A percentile compares a stretch with the other conserved stretches of the same genome.
Evolutionary conservation across 106 monocot species (phyloP).

Genomic region (Apostasia shenzhenica): DNA sequence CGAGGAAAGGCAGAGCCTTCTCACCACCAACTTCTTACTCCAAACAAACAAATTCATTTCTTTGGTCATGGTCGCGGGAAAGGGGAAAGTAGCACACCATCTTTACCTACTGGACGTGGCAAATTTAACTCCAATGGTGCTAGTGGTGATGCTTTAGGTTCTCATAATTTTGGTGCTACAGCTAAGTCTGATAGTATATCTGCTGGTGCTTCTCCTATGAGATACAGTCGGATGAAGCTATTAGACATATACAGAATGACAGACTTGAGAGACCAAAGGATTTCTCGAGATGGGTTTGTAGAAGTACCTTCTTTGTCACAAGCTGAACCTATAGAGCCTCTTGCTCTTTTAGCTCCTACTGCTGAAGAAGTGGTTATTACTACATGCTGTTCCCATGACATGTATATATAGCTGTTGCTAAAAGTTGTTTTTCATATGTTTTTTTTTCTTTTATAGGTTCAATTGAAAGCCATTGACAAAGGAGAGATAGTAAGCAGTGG

Average conservation of each 20-base stretch:
- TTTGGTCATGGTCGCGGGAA: constrained; percentile 62
- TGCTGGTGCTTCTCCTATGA: constrained; percentile 30
- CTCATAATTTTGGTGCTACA: constrained; percentile 22
- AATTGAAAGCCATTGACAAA: constrained; percentile 85
- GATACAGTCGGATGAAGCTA: constrained; percentile 82
- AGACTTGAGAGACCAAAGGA: constrained; percentile 37
- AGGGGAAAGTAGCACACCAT: constrained; percentile 42
- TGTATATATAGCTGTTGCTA: no score
- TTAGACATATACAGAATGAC: constrained; percentile 79
- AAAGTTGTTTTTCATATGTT: background rate
- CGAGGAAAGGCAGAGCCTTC: constrained; percentile 57
- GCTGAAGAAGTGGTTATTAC: constrained; percentile 71
- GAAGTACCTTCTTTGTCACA: constrained; percentile 65
- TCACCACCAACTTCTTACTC: constrained; percentile 20
- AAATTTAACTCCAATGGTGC: constrained; percentile 21
- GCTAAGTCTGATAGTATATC: constrained; percentile 37
- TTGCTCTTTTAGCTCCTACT: constrained; percentile 65
- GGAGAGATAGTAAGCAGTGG: constrained; percentile 78
- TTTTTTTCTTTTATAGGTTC: constrained; percentile 30
- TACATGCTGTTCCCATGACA: background rate
- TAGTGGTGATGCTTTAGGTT: constrained; percentile 13
- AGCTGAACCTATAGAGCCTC: constrained; percentile 54
- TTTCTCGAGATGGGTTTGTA: constrained; percentile 27
- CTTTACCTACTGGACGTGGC: constrained; percentile 36
- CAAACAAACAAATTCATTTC: constrained; percentile 30